phyloP scores from a whole-genome alignment of 139 green algal species.

The Picocystis salinarum region DNA sequence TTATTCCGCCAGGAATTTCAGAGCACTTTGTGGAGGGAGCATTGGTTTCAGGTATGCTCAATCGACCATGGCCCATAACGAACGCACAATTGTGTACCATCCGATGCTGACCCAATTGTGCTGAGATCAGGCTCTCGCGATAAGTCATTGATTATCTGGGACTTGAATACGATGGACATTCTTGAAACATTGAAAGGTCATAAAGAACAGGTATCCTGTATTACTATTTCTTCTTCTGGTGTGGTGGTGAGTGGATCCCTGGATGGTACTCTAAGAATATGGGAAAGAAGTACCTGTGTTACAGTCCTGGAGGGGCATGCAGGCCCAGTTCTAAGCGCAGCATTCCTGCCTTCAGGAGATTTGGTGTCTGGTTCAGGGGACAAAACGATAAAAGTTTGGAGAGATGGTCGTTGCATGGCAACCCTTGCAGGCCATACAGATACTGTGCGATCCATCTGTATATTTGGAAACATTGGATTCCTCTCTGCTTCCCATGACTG shows the following conservation, averaged over 20 bases:
- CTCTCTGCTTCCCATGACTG: slow-evolving; percentile 81
- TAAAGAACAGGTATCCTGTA: slow-evolving; percentile 35
- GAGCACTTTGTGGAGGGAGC: slow-evolving; percentile 17
- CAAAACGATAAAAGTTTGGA: slow-evolving; percentile 20
- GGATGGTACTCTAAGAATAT: slow-evolving; percentile 37
- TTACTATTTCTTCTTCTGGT: background rate
- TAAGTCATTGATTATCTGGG: slow-evolving; percentile 58
- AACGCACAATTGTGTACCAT: background rate
- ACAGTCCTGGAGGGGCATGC: slow-evolving; percentile 47
- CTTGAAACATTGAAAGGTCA: slow-evolving; percentile 45
- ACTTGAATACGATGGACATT: slow-evolving; percentile 17
- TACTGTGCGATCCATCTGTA: slow-evolving; percentile 28
- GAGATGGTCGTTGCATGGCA: slow-evolving; percentile 14
- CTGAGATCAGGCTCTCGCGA: slow-evolving; percentile 52
- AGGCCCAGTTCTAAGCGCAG: slow-evolving; percentile 46
- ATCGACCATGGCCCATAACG: background rate
- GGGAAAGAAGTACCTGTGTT: slow-evolving; percentile 26
- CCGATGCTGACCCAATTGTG: background rate
- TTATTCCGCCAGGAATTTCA: slow-evolving; percentile 14
- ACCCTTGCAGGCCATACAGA: slow-evolving; percentile 10
- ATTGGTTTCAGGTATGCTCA: slow-evolving; percentile 39
- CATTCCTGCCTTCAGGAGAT: slow-evolving; percentile 34
- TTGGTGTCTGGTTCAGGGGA: slow-evolving; percentile 39
- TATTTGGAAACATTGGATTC: slow-evolving; percentile 57
- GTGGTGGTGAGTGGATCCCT: background rate